Conservation (phyloP, 2,329 filamentous ascomycete genomes). For the Blastomyces emzantsi region DNA sequence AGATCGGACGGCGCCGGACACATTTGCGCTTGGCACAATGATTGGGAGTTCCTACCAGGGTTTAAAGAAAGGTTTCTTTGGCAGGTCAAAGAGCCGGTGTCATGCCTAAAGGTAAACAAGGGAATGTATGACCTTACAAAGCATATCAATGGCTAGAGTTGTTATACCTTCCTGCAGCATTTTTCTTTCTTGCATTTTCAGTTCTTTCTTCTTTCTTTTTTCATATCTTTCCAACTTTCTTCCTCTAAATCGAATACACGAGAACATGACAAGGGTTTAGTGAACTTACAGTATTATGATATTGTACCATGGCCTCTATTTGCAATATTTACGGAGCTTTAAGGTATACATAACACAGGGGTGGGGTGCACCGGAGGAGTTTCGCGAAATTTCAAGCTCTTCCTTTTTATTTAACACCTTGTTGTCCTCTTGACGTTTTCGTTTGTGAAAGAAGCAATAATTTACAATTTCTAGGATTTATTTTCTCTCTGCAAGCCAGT, state of each 20-base stretch:
- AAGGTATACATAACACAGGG: neutral
- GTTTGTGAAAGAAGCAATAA: neutral
- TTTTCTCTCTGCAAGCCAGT: neutral
- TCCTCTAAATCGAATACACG: neutral
- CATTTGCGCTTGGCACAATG: neutral
- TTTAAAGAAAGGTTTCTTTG: slow-evolving; percentile 3
- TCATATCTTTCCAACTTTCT: neutral
- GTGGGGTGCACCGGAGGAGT: neutral
- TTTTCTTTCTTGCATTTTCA: neutral
- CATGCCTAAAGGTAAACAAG: neutral
- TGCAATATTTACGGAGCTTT: neutral
- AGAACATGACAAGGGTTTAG: neutral
- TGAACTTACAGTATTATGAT: neutral
- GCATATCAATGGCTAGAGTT: neutral
- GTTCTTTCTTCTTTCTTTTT: neutral
- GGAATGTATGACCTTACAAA: neutral
- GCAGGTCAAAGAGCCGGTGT: neutral
- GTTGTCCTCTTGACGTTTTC: neutral
- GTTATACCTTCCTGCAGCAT: neutral
- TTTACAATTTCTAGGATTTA: neutral
- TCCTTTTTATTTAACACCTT: neutral
- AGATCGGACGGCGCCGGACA: neutral
- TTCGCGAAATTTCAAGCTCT: neutral
- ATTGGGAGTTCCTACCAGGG: slow-evolving; percentile 4
- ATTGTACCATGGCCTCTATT: neutral